Conservation (phyloP, 2,329 filamentous ascomycete genomes). For the Pestalotiopsis sp. region DNA sequence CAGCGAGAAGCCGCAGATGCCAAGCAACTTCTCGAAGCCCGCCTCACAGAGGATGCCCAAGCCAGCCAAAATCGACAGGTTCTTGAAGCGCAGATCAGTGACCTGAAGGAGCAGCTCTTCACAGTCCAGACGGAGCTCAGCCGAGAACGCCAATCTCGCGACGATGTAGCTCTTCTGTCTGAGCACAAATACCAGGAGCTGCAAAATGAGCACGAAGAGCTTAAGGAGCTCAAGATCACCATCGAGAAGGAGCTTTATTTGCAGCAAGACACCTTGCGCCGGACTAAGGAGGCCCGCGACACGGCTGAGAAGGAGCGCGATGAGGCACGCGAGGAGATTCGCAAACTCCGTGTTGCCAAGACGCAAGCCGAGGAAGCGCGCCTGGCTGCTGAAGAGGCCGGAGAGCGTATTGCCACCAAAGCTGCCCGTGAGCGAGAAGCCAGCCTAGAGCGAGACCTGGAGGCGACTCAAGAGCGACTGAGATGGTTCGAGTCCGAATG, state of each 20-base stretch:
- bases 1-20: conserved; percentile 89
- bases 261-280: conserved; percentile 87
- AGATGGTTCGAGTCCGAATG: conserved; percentile 81
- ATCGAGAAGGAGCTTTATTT: conserved; percentile 98
- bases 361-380: conserved; percentile 84
- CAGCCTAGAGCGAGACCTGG: conserved; percentile 76
- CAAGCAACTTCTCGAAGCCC: conserved; percentile 81
- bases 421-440: conserved; percentile 80
- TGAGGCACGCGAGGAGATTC: conserved; percentile 84
- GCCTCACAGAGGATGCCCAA: conserved; percentile 87
- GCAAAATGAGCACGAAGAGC: conserved; percentile 79
- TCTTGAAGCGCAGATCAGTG: conserved; percentile 83
- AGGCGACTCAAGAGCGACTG: conserved; percentile 74
- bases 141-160: conserved; percentile 87
- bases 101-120: conserved; percentile 84
- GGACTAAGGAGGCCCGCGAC: conserved; percentile 79
- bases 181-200: conserved; percentile 85
- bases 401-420: conserved; percentile 77
- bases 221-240: conserved; percentile 94
- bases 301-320: conserved; percentile 86
- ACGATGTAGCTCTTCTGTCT: conserved; percentile 87
- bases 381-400: conserved; percentile 76
- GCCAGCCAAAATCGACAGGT: conserved; percentile 79
- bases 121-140: conserved; percentile 86
- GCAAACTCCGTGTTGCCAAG: conserved; percentile 80